phyloP scores from a whole-genome alignment of 164 flowering plant species.

The Tetrastigma voinierianum region DNA sequence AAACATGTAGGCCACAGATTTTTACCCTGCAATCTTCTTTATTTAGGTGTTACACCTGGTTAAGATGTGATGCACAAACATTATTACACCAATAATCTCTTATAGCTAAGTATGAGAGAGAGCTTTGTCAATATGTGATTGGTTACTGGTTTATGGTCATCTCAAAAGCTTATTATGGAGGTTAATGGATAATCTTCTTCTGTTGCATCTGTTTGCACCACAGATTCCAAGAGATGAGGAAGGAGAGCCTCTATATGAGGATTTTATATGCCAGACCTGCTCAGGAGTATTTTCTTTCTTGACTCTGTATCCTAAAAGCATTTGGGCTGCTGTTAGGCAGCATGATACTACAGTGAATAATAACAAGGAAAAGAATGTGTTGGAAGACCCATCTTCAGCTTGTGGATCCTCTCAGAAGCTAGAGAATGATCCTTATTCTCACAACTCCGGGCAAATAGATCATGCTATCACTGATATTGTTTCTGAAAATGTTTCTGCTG shows the following conservation, averaged over 20 bases:
- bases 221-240: constrained; percentile 96
- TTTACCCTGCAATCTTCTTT: too few relatives aligned
- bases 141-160: background rate
- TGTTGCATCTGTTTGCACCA: background rate
- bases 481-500: constrained; percentile 21
- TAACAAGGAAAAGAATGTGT: constrained; percentile 32
- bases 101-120: too few relatives aligned
- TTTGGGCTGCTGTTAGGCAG: constrained; percentile 41
- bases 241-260: constrained; percentile 88
- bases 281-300: constrained; percentile 63
- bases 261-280: constrained; percentile 81
- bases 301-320: constrained; percentile 57
- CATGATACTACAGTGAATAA: constrained; percentile 21
- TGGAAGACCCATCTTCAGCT: constrained; percentile 30
- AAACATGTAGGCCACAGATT: too few relatives aligned
- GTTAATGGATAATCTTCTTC: constrained; percentile 1
- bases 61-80: too few relatives aligned
- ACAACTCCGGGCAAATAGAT: constrained; percentile 13
- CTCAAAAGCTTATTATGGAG: background rate
- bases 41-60: too few relatives aligned
- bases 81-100: too few relatives aligned
- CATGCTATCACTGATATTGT: constrained; percentile 9
- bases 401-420: constrained; percentile 27
- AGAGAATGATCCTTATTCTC: constrained; percentile 22
- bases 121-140: too few relatives aligned